phyloP scores from a whole-genome alignment of 1,139 yeast genomes.

The Lodderomyces metapsilosis region DNA sequence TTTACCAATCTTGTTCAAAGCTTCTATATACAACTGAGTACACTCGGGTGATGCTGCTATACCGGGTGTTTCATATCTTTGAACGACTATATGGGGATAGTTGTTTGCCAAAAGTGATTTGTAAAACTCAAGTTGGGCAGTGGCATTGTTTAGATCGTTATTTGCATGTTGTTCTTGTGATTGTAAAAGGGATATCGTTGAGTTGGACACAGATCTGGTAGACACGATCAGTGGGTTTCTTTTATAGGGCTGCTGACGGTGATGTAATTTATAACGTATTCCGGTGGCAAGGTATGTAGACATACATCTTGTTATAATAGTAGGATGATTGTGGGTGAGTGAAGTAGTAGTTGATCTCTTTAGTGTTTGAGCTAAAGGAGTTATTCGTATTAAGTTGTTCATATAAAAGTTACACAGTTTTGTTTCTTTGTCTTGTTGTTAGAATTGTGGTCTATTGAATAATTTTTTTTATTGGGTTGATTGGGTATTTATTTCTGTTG shows the following conservation, averaged over 20 bases:
- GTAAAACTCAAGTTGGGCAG: constrained; percentile 80
- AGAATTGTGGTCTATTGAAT: too few species aligned
- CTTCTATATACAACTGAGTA: constrained; percentile 73
- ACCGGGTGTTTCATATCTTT: constrained; percentile 89
- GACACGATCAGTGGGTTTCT: background rate
- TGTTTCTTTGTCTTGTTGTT: too few species aligned
- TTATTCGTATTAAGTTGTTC: constrained; percentile 31
- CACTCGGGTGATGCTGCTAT: constrained; percentile 81
- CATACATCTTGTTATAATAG: constrained; percentile 2
- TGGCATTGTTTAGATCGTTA: constrained; percentile 62
- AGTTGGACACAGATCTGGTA: constrained; percentile 13
- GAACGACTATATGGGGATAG: constrained; percentile 90
- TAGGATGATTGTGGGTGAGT: background rate
- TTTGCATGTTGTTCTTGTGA: constrained; percentile 83
- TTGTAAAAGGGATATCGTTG: constrained; percentile 47
- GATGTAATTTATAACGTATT: background rate
- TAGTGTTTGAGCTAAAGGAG: constrained; percentile 7
- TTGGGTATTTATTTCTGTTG: too few species aligned
- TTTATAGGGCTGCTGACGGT: background rate
- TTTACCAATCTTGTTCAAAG: constrained; percentile 75
- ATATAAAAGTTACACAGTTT: background rate
- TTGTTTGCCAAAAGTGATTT: constrained; percentile 66
- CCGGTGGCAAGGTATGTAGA: background rate
- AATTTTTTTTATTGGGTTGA: too few species aligned
- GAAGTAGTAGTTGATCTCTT: background rate